Percentiles rank a stretch among this genome's conserved stretches.
Conservation (phyloP, 345 rosid genomes). For the Sisymbrium irio region DNA sequence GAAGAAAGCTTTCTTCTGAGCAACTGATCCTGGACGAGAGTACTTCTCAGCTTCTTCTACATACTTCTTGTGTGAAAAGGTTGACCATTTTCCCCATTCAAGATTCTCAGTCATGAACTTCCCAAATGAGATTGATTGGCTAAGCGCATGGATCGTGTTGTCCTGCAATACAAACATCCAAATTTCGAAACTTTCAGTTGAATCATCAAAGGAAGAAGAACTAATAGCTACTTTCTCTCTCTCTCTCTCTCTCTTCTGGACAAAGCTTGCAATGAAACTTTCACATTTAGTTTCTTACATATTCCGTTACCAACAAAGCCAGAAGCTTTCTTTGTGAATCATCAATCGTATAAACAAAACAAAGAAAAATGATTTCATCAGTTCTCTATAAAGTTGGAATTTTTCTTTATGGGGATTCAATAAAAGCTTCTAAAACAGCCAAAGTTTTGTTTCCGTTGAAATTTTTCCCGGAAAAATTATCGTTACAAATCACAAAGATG, state of each 20-base stretch:
- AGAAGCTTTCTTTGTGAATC: neutral
- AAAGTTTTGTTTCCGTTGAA: neutral
- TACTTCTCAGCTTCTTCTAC: slow-evolving; percentile 81
- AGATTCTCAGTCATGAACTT: slow-evolving; percentile 77
- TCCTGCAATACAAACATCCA: slow-evolving; percentile 45
- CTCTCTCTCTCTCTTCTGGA: no score
- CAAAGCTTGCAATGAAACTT: neutral
- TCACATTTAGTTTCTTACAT: neutral
- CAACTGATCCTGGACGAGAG: slow-evolving; percentile 81
- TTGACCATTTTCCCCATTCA: slow-evolving; percentile 94
- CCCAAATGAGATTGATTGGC: slow-evolving; percentile 86
- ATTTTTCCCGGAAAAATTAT: neutral
- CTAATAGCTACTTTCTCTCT: neutral
- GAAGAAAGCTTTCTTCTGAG: slow-evolving; percentile 78
- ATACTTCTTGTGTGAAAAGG: slow-evolving; percentile 65
- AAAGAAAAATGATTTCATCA: neutral
- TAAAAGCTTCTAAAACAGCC: neutral
- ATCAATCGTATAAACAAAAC: neutral
- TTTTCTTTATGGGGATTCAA: slow-evolving; percentile 1
- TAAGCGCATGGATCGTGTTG: slow-evolving; percentile 56
- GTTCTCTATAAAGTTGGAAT: neutral
- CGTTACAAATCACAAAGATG: neutral
- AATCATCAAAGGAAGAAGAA: slow-evolving; percentile 11
- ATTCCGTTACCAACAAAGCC: neutral
- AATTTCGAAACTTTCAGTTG: neutral